A percentile compares a stretch with the other conserved stretches of the same genome.
phyloP scores from a whole-genome alignment of 2,329 filamentous ascomycete genomes.

The Trichothecium roseum region DNA sequence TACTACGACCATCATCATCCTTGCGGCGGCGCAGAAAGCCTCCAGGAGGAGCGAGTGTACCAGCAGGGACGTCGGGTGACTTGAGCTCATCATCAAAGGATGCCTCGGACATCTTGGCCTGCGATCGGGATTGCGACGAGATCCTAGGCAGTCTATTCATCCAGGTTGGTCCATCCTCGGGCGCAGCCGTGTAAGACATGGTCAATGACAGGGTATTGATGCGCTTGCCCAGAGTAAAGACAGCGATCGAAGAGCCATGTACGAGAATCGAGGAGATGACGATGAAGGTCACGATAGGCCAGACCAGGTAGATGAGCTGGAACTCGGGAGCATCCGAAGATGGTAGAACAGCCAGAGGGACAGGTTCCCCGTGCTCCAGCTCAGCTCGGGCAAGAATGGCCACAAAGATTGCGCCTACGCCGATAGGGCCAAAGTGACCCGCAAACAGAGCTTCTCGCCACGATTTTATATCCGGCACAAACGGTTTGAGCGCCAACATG shows the following conservation, averaged over 20 bases:
- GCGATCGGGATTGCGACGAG: constrained; percentile 60
- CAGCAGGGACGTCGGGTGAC: constrained; percentile 51
- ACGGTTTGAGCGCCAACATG: constrained; percentile 81
- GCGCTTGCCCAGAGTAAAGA: constrained; percentile 93
- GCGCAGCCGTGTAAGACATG: constrained; percentile 88
- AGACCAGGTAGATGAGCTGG: constrained; percentile 73
- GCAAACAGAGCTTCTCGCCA: constrained; percentile 97
- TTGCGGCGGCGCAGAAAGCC: constrained; percentile 75
- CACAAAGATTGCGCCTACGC: constrained; percentile 92
- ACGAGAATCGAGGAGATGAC: constrained; percentile 92
- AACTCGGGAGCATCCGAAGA: constrained; percentile 45
- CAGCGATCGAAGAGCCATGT: constrained; percentile 94
- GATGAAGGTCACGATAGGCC: constrained; percentile 91
- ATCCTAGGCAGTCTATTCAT: constrained; percentile 82
- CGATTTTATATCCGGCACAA: constrained; percentile 95
- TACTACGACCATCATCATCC: constrained; percentile 56
- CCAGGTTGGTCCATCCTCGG: constrained; percentile 84
- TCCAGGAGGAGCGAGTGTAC: constrained; percentile 61
- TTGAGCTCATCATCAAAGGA: constrained; percentile 54
- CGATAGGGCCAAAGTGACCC: constrained; percentile 94
- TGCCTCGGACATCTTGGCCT: constrained; percentile 75
- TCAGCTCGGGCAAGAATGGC: constrained; percentile 91
- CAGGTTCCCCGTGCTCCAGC: constrained; percentile 64
- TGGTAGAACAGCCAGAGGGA: constrained; percentile 58
- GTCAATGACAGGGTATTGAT: constrained; percentile 95